Evolutionary conservation across 78 protist genomes (phyloP), one percentile per base, ranked within the genome.

Genomic region (Bigelowiella natans): DNA sequence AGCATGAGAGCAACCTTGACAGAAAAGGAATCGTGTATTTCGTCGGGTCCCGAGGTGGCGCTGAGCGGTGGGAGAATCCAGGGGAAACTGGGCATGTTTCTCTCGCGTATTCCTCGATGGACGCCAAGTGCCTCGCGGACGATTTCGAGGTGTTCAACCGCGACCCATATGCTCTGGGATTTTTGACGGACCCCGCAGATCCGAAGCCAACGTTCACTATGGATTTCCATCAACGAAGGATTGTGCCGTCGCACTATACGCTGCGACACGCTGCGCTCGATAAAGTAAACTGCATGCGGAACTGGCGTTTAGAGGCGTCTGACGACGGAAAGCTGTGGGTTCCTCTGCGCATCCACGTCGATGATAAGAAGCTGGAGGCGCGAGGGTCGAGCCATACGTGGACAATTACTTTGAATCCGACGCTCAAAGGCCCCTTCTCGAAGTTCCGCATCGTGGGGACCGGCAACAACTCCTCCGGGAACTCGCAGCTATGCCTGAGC

Each of bases 211-310:
- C 51, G 37, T 28, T 85, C 38, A 37, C 87, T 37, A 11, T 85
- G 11, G 87, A 85, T 18, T 85, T 85, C 11, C 36, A 37, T 18
- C 30, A 85, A 37, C 38, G 36, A 11, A 37, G 18, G 51, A 37
- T 85, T 18, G 38, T 37, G 11, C 87, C 87, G 51, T 37, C 87
- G 87, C 87, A 85, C 87, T 85, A 85, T 18, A 29, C 87, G 87
- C 87, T 85, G 7, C 7, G 87, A 37, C 87, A 85, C 87, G 7
- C 7, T 18, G 36, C 7, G 87, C 7, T 11, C 11, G 7, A 18
- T 18, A 11, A 85, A 26, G 30, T 18, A 34, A 18, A 85, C 7
- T 85, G 38, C 87, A 11, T 7, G 51, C 30, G 11, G 7, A 85
- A 34, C 51, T 85, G 87, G 87, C 51, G 36, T 11, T 18, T 85